A percentile compares a stretch with the other conserved stretches of the same genome.
Evolutionary conservation across 2,329 filamentous ascomycete genomes (phyloP).

Genomic region (Fusarium penzigii): DNA sequence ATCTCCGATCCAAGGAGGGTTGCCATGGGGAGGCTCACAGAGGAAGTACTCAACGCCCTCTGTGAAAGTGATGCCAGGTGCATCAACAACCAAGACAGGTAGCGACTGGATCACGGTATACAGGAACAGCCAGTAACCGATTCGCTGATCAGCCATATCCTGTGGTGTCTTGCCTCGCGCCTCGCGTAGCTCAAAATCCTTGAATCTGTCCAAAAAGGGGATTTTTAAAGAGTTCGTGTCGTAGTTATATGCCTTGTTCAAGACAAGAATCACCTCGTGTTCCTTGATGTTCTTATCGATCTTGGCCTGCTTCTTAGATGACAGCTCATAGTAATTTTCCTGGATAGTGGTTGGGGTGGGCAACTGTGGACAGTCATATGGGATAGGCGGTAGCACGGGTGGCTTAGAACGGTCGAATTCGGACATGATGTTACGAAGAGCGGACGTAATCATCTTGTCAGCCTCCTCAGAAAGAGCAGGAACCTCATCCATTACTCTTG

Average conservation of each 20-base stretch:
- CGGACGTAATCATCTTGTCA: constrained; percentile 63
- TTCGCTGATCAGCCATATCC: constrained; percentile 71
- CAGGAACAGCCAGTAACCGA: constrained; percentile 80
- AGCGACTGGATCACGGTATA: constrained; percentile 77
- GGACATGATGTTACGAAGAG: constrained; percentile 75
- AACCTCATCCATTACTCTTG: constrained; percentile 71
- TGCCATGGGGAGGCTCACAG: constrained; percentile 72
- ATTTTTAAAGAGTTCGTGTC: constrained; percentile 61
- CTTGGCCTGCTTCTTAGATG: constrained; percentile 74
- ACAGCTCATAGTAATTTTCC: constrained; percentile 63
- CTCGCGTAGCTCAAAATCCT: constrained; percentile 69
- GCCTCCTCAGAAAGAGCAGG: constrained; percentile 56
- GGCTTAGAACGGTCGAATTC: constrained; percentile 90
- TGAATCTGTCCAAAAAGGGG: constrained; percentile 70
- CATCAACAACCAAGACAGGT: constrained; percentile 76
- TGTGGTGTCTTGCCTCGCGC: constrained; percentile 62
- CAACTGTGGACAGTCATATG: constrained; percentile 81
- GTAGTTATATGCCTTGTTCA: constrained; percentile 81
- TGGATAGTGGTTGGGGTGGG: constrained; percentile 69
- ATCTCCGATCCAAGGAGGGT: constrained; percentile 72
- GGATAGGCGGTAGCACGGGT: constrained; percentile 86
- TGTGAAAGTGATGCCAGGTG: constrained; percentile 66
- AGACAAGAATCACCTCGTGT: constrained; percentile 72
- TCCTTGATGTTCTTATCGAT: constrained; percentile 73
- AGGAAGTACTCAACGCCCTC: constrained; percentile 81